Evolutionary conservation across 805 yeast species (phyloP).

Genomic region (Kurtzmaniella cleridarum): DNA sequence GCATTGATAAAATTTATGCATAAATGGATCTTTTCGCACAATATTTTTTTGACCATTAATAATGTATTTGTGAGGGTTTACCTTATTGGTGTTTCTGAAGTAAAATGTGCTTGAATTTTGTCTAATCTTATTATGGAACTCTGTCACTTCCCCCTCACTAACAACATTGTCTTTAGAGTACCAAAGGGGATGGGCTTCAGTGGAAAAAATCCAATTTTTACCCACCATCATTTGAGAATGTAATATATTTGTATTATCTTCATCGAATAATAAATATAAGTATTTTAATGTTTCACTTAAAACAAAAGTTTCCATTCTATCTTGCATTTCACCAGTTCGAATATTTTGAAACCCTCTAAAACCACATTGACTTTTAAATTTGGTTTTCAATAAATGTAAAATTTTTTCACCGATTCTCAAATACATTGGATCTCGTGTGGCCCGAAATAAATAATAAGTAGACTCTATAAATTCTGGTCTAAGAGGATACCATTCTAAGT

Average conservation of each 20-base stretch:
- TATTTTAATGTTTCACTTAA: conserved; percentile 84
- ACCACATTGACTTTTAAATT: conserved; percentile 66
- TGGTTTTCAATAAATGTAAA: conserved; percentile 46
- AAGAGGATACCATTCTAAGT: conserved; percentile 84
- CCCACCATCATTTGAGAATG: conserved; percentile 24
- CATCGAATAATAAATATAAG: conserved; percentile 73
- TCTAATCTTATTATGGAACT: background rate
- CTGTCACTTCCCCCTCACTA: background rate
- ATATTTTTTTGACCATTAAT: conserved; percentile 2
- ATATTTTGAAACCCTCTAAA: conserved; percentile 73
- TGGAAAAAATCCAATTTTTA: conserved; percentile 62
- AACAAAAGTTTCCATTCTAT: conserved; percentile 90
- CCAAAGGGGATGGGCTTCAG: conserved; percentile 94
- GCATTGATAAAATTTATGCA: conserved; percentile 19
- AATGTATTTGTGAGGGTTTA: background rate
- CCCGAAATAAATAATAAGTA: conserved; percentile 74
- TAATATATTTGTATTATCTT: conserved; percentile 41
- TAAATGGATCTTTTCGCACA: conserved; percentile 13
- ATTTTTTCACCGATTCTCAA: conserved; percentile 68
- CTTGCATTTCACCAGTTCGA: conserved; percentile 54
- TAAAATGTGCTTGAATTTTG: background rate
- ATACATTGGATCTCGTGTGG: conserved; percentile 82
- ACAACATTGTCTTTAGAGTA: conserved; percentile 25
- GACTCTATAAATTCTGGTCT: conserved; percentile 92
- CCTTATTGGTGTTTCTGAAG: conserved; percentile 9